These are phyloP conservation scores for Sphaerulina vaccinii DNA, from an alignment of 2,329 filamentous ascomycete species.

Conservation along the genomic window DNA sequence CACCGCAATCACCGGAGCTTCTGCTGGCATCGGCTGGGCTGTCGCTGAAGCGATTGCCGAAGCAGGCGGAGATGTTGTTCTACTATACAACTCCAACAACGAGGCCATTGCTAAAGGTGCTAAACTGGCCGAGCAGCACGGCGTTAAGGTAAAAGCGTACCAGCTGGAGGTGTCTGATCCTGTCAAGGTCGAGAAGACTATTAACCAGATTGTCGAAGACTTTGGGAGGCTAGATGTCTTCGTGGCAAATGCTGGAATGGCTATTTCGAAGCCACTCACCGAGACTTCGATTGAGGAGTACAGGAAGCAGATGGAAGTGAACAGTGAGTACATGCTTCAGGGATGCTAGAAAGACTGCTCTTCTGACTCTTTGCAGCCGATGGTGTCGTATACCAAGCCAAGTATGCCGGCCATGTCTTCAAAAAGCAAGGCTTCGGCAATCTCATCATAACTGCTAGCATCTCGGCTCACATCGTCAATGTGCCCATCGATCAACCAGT, in stretches of 20 bases:
- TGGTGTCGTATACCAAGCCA: conserved; percentile 45
- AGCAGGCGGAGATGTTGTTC: conserved; percentile 80
- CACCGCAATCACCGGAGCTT: conserved; percentile 82
- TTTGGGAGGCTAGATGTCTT: conserved; percentile 16
- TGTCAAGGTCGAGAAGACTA: neutral
- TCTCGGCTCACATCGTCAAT: conserved; percentile 39
- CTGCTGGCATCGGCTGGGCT: conserved; percentile 79
- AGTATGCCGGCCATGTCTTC: conserved; percentile 44
- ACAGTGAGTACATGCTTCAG: conserved; percentile 4
- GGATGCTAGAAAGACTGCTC: no score
- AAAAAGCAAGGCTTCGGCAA: conserved; percentile 47
- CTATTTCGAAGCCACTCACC: conserved; percentile 16
- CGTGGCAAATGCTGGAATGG: conserved; percentile 23
- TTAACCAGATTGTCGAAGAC: conserved; percentile 4
- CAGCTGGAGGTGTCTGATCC: conserved; percentile 4
- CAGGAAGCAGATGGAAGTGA: conserved; percentile 14
- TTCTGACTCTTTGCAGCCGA: conserved; percentile 26
- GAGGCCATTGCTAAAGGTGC: conserved; percentile 5
- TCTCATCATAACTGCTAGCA: conserved; percentile 49
- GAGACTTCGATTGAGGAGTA: conserved; percentile 20
- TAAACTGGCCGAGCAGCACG: conserved; percentile 6
- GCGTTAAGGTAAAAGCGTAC: neutral
- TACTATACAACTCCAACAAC: conserved; percentile 84
- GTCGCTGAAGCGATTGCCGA: conserved; percentile 88
- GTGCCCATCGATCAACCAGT: conserved; percentile 54